Evolutionary conservation across 2,329 filamentous ascomycete species (phyloP), one percentile per base, ranked within the genome.

Genomic region (Epichloe hybrida): DNA sequence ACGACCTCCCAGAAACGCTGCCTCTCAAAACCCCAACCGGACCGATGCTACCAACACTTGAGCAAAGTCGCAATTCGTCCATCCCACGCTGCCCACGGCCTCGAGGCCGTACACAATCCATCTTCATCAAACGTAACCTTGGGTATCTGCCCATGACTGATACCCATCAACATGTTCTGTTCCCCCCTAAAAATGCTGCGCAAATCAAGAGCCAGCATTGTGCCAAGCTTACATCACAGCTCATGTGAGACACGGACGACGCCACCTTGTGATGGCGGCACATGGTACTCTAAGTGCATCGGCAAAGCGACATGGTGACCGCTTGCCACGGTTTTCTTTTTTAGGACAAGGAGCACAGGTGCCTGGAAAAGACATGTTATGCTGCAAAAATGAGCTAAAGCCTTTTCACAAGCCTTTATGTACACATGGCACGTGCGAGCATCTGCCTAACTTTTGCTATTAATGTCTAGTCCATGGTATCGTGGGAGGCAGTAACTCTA

Each of bases 241-340:
- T 46, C 49, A 50, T 50, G 49, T 50, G 49, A 50, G 49, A 46
- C 36, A 40, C 27, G 9, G 34, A 36, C 37, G 2, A 9, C 49
- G 23, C n/a, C 41, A 46, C 42, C 42, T 45, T 36, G 49, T 50
- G 49, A 46, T 35, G 49, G 34, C 17, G 44, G 44, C 44, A 46
- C 35, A 46, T 46, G 44, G 35, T 17, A 12, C 31, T 34, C 13
- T 1, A 21, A 13, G 12, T 31, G 23, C 27, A 12, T 34, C 5
- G 23, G 42, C 42, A 13, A n/a, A 27, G 15, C 5, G 34, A 17
- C 31, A 20, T 36, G 34, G 34, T 37, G 27, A 34, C 44, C 44
- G 44, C 31, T 46, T 46, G 35, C 15, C 39, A 17, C 20, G 20
- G 34, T 15, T 23, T 23, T 17, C 17, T 17, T 23, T 17, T 17